These are phyloP conservation scores for Tillandsia fasciculata DNA, from an alignment of 176 grass and related monocot species.

Conservation along the genomic window DNA sequence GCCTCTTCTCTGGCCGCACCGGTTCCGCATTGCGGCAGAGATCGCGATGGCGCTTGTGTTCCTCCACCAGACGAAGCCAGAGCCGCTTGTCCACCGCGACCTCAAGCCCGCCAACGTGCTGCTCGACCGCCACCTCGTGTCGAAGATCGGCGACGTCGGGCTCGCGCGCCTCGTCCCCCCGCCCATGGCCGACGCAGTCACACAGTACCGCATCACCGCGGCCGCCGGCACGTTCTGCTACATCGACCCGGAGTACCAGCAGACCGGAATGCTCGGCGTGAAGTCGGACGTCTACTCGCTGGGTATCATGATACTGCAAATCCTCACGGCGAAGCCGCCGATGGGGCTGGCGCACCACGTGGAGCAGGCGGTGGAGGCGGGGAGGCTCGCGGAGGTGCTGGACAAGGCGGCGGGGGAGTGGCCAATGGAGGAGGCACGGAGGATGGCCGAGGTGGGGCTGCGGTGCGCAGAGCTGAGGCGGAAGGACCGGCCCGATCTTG, in stretches of 20 bases:
- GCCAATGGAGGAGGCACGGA: constrained; percentile 61
- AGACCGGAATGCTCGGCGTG: constrained; percentile 63
- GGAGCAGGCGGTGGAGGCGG: constrained; percentile 33
- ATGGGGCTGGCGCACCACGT: constrained; percentile 67
- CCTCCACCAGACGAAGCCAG: constrained; percentile 75
- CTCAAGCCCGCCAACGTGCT: constrained; percentile 90
- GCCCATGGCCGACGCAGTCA: constrained; percentile 51
- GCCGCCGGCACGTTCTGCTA: constrained; percentile 71
- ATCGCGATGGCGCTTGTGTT: constrained; percentile 74
- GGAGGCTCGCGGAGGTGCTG: constrained; percentile 36
- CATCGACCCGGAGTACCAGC: constrained; percentile 91
- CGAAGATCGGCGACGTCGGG: constrained; percentile 91
- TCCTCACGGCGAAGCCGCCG: constrained; percentile 53
- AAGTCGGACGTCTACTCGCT: constrained; percentile 75
- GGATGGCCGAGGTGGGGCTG: constrained; percentile 42
- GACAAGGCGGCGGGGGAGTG: constrained; percentile 45
- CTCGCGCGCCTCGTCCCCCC: constrained; percentile 70
- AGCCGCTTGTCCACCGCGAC: constrained; percentile 87
- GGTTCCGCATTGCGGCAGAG: constrained; percentile 81
- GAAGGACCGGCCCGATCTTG: constrained; percentile 50
- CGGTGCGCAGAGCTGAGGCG: constrained; percentile 36
- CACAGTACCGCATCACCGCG: constrained; percentile 72
- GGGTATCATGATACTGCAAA: constrained; percentile 63
- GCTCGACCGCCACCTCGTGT: constrained; percentile 73
- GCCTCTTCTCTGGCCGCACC: constrained; percentile 63